Evolutionary conservation across 2,329 filamentous ascomycete genomes (phyloP).

Genomic region (Xylaria sp.): DNA sequence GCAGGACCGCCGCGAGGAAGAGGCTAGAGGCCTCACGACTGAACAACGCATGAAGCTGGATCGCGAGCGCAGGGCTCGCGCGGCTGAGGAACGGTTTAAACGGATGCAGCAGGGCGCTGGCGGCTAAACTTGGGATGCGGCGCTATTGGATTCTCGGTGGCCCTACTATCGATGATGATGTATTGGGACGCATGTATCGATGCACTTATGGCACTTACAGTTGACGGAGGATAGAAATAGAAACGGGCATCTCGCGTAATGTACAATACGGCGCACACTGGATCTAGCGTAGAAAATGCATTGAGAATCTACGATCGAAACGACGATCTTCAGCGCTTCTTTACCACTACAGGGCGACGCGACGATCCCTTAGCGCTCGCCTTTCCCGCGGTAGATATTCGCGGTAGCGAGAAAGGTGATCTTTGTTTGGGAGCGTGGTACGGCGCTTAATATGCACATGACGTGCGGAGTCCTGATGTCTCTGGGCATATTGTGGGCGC

Average conservation of each 20-base stretch:
- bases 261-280: too few relatives aligned
- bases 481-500: not conserved
- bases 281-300: not conserved
- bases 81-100: slow-evolving; percentile 85
- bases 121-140: slow-evolving; percentile 27
- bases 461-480: too few relatives aligned
- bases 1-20: slow-evolving; percentile 82
- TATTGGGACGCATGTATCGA: too few relatives aligned
- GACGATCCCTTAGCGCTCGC: slow-evolving; percentile 14
- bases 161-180: too few relatives aligned
- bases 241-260: too few relatives aligned
- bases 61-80: slow-evolving; percentile 85
- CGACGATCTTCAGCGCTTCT: slow-evolving; percentile 9
- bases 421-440: too few relatives aligned
- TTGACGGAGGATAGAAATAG: slow-evolving; percentile 3
- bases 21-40: slow-evolving; percentile 81
- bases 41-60: slow-evolving; percentile 87
- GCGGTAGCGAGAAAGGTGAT: too few relatives aligned
- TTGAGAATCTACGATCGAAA: slow-evolving; percentile 30
- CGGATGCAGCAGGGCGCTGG: slow-evolving; percentile 59
- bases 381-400: not conserved
- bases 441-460: slow-evolving; percentile 13
- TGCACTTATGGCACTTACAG: too few relatives aligned
- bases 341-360: not conserved
- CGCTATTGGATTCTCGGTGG: too few relatives aligned